These are phyloP conservation scores for Hymenoscyphus fraxineus DNA, from an alignment of 2,329 filamentous ascomycete species.

Conservation along the genomic window DNA sequence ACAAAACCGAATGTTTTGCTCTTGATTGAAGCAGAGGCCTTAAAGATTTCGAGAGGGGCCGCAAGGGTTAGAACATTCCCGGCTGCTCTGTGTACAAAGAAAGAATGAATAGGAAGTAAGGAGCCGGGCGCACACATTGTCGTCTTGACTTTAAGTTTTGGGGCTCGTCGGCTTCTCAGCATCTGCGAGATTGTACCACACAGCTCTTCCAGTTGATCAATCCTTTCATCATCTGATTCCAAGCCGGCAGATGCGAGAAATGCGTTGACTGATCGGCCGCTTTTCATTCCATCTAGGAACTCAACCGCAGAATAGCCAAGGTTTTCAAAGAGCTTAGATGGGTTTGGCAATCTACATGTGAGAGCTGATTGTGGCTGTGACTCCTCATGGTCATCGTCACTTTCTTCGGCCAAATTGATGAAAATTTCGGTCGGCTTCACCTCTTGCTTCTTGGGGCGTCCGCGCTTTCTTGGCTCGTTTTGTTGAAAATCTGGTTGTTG, in stretches of 20 bases:
- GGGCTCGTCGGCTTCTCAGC: not conserved
- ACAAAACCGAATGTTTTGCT: constrained; percentile 6
- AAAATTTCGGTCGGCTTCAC: not conserved
- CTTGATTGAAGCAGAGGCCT: not conserved
- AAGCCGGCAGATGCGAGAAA: not conserved
- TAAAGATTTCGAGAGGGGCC: not conserved
- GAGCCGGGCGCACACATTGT: not conserved
- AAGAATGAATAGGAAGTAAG: not conserved
- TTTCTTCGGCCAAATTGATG: not conserved
- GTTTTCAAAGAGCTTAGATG: not conserved
- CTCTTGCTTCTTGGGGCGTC: not conserved
- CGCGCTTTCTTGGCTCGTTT: not conserved
- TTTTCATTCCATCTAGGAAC: not conserved
- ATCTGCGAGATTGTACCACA: not conserved
- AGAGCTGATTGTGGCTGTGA: no score
- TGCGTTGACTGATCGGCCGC: not conserved
- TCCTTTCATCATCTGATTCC: not conserved
- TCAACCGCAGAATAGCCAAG: not conserved
- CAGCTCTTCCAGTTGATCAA: not conserved
- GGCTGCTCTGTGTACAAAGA: not conserved
- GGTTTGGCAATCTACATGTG: not conserved
- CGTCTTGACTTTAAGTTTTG: not conserved
- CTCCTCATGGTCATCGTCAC: not conserved
- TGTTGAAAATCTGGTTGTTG: not conserved
- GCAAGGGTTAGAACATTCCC: not conserved